Evolutionary conservation across 306 rosid species (phyloP), one percentile per base, ranked within the genome.

Genomic region (Cyclanthera cordifolia): DNA sequence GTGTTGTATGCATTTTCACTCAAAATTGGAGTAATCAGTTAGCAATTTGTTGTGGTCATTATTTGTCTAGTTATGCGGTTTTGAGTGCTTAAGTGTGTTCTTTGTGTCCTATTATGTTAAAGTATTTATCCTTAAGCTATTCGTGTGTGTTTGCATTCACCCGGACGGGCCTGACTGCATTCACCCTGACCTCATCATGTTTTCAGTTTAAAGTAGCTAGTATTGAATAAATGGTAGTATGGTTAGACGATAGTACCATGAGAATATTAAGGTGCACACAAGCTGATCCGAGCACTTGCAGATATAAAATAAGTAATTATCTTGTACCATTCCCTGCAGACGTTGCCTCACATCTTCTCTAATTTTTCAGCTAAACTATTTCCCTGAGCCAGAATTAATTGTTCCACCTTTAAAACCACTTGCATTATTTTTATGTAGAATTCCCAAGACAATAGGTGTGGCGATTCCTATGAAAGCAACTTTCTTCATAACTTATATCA

Each of bases 401-500:
- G 34, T 64, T 23, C 28, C 15, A 14, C 20, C 57, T 43, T 24
- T 47, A 15, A 19, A 19, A 17, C 5, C 32, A n/a, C 8, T 27
- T 49, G 20, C 65, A 1, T 53, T 61, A 32, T 56, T 77, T 77
- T 67, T 79, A 56, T 73, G 78, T 86, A 94, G 99, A 17, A 90
- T 90, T 78, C 99, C 99, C 17, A 55, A 51, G 78, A 90, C 90
- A 81, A 72, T 94, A 53, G 99, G 99, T 56, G 78, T 79, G 47
- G 94, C 96, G 16, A 82, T 94, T 78, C 97, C 99, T n/a, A 54
- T 94, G 74, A 94, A 82, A 81, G 99, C 99, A 67, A 90, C 97
- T 77, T 94, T 94, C 88, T 94, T 94, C 85, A 88, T 94, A 30
- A 87, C 90, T 52, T 93, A 93, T 37, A 90, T 93, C 77, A 93